Percentiles rank a stretch among this genome's conserved stretches.
phyloP scores from a whole-genome alignment of 768 basidiomycete species.

The Podaxis pistillaris region DNA sequence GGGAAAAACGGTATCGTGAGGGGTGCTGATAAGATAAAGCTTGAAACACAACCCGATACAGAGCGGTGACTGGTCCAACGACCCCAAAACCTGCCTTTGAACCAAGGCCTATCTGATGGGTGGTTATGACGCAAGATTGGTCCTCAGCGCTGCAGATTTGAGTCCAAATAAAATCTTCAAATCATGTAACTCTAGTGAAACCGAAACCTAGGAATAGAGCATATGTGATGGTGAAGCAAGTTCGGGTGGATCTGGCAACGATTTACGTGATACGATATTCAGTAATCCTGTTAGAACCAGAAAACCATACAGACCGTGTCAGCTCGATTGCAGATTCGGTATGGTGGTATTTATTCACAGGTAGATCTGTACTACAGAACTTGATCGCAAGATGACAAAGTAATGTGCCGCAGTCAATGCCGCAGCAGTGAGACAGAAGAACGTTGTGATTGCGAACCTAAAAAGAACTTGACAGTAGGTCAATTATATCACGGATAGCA shows the following conservation, averaged over 20 bases:
- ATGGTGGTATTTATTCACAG: conserved; percentile 38
- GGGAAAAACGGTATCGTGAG: conserved; percentile 68
- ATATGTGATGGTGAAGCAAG: conserved; percentile 79
- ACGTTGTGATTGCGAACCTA: conserved; percentile 76
- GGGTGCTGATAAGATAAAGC: conserved; percentile 43
- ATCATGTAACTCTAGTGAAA: conserved; percentile 72
- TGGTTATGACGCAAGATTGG: conserved; percentile 56
- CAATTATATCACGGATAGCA: conserved; percentile 12
- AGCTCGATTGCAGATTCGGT: not conserved
- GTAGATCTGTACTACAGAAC: conserved; percentile 80
- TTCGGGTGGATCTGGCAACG: conserved; percentile 78
- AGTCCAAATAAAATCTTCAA: conserved; percentile 50
- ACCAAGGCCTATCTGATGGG: conserved; percentile 68
- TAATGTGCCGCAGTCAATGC: conserved; percentile 64
- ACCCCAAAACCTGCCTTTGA: conserved; percentile 71
- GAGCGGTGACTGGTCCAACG: conserved; percentile 21
- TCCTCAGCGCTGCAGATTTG: conserved; percentile 52
- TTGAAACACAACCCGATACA: not conserved
- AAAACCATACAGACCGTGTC: conserved; percentile 41
- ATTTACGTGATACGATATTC: conserved; percentile 78
- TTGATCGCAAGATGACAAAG: conserved; percentile 82
- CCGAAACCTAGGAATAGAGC: conserved; percentile 81
- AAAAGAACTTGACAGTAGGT: conserved; percentile 6
- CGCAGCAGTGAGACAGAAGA: conserved; percentile 78
- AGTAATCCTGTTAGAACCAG: conserved; percentile 72